Conservation (phyloP, 2,329 filamentous ascomycete genomes). For the Apiospora koreana region DNA sequence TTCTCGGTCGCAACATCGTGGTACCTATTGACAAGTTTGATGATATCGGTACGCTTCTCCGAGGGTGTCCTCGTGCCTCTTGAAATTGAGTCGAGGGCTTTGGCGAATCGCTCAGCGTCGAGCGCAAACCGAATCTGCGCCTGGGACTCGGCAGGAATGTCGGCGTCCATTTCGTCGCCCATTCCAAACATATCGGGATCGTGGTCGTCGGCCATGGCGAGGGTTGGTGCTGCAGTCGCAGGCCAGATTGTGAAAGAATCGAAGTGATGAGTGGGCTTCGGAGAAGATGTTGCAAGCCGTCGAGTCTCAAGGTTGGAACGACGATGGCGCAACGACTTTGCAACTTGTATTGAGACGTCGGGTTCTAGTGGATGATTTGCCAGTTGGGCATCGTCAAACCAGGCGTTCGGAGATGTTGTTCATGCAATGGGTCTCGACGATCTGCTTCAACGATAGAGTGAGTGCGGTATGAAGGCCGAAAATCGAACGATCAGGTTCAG, state of each 20-base stretch:
- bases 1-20: slow-evolving; percentile 54
- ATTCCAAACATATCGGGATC: slow-evolving; percentile 8
- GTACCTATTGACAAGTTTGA: slow-evolving; percentile 68
- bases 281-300: not conserved
- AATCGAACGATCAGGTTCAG: not conserved
- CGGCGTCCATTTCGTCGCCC: slow-evolving; percentile 14
- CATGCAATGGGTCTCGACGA: not conserved
- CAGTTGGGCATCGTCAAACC: not conserved
- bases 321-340: not conserved
- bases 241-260: not conserved
- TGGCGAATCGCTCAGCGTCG: slow-evolving; percentile 86
- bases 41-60: slow-evolving; percentile 65
- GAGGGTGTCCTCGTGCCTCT: slow-evolving; percentile 46
- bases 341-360: not conserved
- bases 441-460: not conserved
- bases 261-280: not conserved
- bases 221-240: not conserved
- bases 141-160: slow-evolving; percentile 12
- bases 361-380: slow-evolving; percentile 1
- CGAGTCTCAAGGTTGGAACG: not conserved
- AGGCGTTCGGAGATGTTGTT: not conserved
- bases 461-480: not conserved
- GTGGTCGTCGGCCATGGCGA: slow-evolving; percentile 4
- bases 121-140: slow-evolving; percentile 9
- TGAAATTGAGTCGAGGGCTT: slow-evolving; percentile 76